Base-by-base conservation (phyloP, 345 rosid genomes). In the Cardamine chenopodiifolia region DNA sequence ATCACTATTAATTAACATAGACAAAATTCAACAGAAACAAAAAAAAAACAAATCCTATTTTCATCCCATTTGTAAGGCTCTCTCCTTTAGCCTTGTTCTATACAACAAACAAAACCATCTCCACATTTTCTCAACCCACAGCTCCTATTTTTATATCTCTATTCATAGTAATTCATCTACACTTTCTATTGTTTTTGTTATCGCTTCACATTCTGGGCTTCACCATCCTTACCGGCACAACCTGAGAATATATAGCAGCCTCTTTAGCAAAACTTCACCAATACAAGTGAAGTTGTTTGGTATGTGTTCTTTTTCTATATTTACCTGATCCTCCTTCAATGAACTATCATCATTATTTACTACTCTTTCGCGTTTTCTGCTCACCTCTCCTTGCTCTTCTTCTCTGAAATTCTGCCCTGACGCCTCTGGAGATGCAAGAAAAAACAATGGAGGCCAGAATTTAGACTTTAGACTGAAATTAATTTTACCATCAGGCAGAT, bases 391-490 rank as follows among this genome's bases (percentile, higher is more conserved):
- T 22, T 56, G 25, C 25, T 61, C 65, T 18, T 82, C 77, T 48
- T 85, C 85, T 20, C 59, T 81, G 83, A 91, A 91, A 79, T 91
- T 91, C 85, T 89, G 97, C 79, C 85, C 91, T 13, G 90, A 86
- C 5, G 74, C 85, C 83, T 91, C 97, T 87, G 86, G 2, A 71
- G n/a, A 22, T 60, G 55, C 32, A 70, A 57, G 20, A 78, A 35
- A 35, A 70, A 65, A 4, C 12, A 20, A 58, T 1, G 67, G 32
- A 67, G 59, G 31, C 28, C 11, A 55, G 64, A 32, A 64, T 25
- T 75, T 53, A 68, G 70, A 34, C 22, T 49, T 20, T 68, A 32
- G 22, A 61, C 31, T 7, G 31, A 19, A 45, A 20, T 8, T 11
- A 26, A 18, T 56, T 26, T 28, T 26, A 26, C n/a, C 26, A 22